Percentiles rank a stretch among this genome's conserved stretches.
These are phyloP conservation scores for Asterophora lycoperdoides DNA, from an alignment of 768 basidiomycete genomes.

Conservation along the genomic window DNA sequence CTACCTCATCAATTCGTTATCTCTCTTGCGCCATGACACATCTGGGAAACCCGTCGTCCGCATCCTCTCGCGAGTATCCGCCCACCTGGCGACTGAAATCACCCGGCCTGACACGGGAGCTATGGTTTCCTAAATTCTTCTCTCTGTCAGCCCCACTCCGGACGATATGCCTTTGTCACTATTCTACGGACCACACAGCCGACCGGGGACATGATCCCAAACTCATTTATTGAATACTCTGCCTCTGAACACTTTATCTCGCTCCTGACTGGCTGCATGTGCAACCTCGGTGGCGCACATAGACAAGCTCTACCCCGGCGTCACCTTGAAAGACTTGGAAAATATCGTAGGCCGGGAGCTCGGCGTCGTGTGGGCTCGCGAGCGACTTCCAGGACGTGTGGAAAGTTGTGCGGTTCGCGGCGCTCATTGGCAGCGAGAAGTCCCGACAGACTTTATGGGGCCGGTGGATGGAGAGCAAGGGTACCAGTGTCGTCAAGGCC, in stretches of 20 bases:
- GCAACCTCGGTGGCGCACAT: conserved; percentile 86
- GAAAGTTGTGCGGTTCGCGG: conserved; percentile 48
- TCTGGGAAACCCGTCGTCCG: conserved; percentile 58
- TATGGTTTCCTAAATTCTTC: conserved; percentile 56
- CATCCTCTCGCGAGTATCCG: conserved; percentile 61
- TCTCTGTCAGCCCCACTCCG: conserved; percentile 45
- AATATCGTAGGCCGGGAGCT: conserved; percentile 58
- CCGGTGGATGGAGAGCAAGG: conserved; percentile 26
- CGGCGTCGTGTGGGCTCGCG: conserved; percentile 71
- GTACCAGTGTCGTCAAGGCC: conserved; percentile 16
- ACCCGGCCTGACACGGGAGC: conserved; percentile 64
- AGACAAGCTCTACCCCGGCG: conserved; percentile 53
- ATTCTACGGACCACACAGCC: conserved; percentile 46
- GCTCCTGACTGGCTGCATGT: conserved; percentile 82
- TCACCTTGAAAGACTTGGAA: conserved; percentile 62
- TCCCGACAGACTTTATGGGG: conserved; percentile 39
- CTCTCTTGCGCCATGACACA: conserved; percentile 55
- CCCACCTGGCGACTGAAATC: conserved; percentile 50
- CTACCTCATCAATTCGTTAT: conserved; percentile 54
- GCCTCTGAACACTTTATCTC: conserved; percentile 65
- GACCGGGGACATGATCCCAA: conserved; percentile 60
- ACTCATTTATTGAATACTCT: conserved; percentile 69
- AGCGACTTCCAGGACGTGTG: conserved; percentile 76
- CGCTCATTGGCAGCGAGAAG: conserved; percentile 37
- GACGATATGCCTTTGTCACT: background rate